Evolutionary conservation across 2,329 filamentous ascomycete species (phyloP), one percentile per base, ranked within the genome.

Genomic region (Apiospora arundinis): DNA sequence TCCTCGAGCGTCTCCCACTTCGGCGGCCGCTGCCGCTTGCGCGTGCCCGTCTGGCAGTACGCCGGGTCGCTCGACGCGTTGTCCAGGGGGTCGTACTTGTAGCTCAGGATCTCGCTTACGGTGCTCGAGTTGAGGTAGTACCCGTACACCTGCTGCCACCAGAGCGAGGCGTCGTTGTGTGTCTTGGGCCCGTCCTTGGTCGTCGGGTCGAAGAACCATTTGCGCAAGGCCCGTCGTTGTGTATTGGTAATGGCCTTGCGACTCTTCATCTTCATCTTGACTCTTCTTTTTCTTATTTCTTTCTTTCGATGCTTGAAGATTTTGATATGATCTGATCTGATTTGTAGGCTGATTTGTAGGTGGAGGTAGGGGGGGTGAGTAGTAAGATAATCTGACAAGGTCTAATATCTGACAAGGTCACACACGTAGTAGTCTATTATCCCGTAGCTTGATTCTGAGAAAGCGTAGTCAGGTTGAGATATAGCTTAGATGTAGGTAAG

Each of bases 61-160:
- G 70, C 70, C 40, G 70, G 70, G 45, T 71, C 67, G 18, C 28
- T 37, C 18, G 56, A 46, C 45, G 52, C 60, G 44, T 60, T 49
- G 48, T 71, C 70, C 25, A 71, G 46, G 32, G 70, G 67, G 45
- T 71, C 70, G 70, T 71, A 71, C 56, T 71, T 71, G 70, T 71
- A 69, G 60, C 67, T 69, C 16, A 71, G 46, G 42, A 71, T 71
- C 49, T 71, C 70, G 70, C 70, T 71, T 37, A 71, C 70, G 14
- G 70, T 69, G 37, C 56, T 67, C 45, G 70, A 71, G 67, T 71
- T 71, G 42, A 71, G 67, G 68, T 71, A 69, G 70, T 71, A 71
- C 12, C 70, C 70, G 68, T 71, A 71, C 18, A 37, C 69, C 56
- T 71, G 25, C 32, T 71, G 67, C 70, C 70, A 71, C 70, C 70